phyloP scores from a whole-genome alignment of 352 stramenopile genomes.

The Hyaloperonospora arabidopsidis region DNA sequence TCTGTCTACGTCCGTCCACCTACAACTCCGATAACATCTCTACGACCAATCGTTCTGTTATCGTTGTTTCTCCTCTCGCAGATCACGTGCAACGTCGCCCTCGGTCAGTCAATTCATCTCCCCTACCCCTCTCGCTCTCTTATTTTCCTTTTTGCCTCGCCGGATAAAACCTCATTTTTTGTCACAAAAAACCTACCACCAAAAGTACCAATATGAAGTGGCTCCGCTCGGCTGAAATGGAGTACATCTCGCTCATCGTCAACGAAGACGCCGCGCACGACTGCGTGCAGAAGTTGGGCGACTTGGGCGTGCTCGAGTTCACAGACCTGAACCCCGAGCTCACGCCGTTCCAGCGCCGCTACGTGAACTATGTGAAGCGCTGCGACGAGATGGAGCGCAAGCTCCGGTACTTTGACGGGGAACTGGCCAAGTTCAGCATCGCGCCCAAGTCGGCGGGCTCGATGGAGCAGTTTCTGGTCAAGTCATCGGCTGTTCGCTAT shows the following conservation, averaged over 20 bases:
- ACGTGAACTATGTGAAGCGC: slow-evolving; percentile 97
- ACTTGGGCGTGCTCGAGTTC: slow-evolving; percentile 95
- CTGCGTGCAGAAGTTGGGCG: slow-evolving; percentile 94
- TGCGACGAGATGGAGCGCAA: slow-evolving; percentile 99
- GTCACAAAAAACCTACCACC: too few species aligned
- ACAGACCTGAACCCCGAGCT: slow-evolving; percentile 98
- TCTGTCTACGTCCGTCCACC: too few species aligned
- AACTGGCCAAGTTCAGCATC: slow-evolving; percentile 93
- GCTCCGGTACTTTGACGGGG: slow-evolving; percentile 92
- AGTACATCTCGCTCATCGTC: slow-evolving; percentile 98
- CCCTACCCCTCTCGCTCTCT: too few species aligned
- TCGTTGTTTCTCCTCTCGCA: too few species aligned
- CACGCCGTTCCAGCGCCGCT: slow-evolving; percentile 97
- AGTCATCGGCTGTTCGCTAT: slow-evolving; percentile 69
- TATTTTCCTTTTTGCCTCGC: too few species aligned
- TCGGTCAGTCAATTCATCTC: too few species aligned
- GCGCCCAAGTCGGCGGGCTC: slow-evolving; percentile 54
- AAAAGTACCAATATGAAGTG: slow-evolving; percentile 70
- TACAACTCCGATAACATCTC: too few species aligned
- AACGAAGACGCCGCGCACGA: slow-evolving; percentile 96
- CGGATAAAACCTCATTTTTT: too few species aligned
- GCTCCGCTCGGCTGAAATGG: slow-evolving; percentile 98
- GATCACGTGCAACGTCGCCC: too few species aligned
- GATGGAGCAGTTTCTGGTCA: slow-evolving; percentile 70
- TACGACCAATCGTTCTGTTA: too few species aligned